Conservation (phyloP, 345 rosid species). For the Carallia brachiata region DNA sequence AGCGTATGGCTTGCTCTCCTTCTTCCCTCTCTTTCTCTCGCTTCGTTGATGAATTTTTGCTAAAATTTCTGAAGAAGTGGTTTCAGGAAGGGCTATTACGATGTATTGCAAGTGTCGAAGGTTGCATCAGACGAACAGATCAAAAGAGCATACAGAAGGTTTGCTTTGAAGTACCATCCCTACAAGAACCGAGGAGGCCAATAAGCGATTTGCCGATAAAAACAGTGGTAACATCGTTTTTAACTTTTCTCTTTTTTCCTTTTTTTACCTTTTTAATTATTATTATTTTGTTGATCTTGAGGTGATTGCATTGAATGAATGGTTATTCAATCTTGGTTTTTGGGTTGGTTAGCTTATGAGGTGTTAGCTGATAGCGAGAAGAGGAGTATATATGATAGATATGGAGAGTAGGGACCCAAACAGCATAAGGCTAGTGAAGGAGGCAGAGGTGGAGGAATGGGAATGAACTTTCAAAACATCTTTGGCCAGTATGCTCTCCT, state of each 20-base stretch:
- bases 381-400: constrained; percentile 76
- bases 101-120: constrained; percentile 78
- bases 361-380: constrained; percentile 86
- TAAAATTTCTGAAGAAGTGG: constrained; percentile 8
- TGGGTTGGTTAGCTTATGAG: constrained; percentile 72
- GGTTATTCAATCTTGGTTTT: background rate
- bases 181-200: constrained; percentile 98
- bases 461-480: constrained; percentile 57
- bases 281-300: background rate
- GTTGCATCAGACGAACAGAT: constrained; percentile 97
- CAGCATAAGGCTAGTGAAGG: constrained; percentile 81
- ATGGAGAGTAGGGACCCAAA: constrained; percentile 94
- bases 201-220: constrained; percentile 81
- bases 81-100: constrained; percentile 89
- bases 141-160: constrained; percentile 94
- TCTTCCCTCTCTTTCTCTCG: background rate
- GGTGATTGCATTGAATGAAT: too few relatives aligned
- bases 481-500: constrained; percentile 47
- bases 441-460: constrained; percentile 76
- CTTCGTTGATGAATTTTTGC: background rate
- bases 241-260: background rate
- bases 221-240: constrained; percentile 49
- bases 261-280: background rate
- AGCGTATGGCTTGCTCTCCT: constrained; percentile 39
- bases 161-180: constrained; percentile 96